Conservation (phyloP, 2,329 filamentous ascomycete genomes). For the Venturia aucupariae region DNA sequence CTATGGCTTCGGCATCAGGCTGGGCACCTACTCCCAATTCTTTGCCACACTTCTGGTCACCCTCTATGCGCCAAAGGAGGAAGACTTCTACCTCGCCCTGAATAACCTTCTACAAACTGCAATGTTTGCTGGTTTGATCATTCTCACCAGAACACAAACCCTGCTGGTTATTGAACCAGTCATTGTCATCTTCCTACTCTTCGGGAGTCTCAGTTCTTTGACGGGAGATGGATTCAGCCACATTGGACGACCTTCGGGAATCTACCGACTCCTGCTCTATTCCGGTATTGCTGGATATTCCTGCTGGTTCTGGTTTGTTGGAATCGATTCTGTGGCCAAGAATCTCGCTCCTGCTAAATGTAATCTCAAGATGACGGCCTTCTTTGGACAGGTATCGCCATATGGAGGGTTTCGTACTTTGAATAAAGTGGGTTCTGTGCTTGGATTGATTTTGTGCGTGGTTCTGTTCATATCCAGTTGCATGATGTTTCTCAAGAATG, state of each 20-base stretch:
- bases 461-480: not conserved
- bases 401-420: not conserved
- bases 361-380: not conserved
- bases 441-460: not conserved
- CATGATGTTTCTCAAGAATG: not conserved
- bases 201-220: conserved; percentile 3
- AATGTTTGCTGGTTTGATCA: not conserved
- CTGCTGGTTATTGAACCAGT: not conserved
- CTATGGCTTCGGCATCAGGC: conserved; percentile 3
- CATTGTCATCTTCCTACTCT: not conserved
- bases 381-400: conserved; percentile 3
- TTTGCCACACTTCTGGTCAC: not conserved
- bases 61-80: not conserved
- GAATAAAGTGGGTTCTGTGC: not conserved
- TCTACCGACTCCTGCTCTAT: conserved; percentile 1
- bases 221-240: not conserved
- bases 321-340: not conserved
- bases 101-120: not conserved
- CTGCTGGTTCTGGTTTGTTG: not conserved
- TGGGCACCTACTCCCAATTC: not conserved
- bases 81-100: not conserved
- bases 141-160: not conserved
- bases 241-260: not conserved
- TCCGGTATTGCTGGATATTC: conserved; percentile 1
- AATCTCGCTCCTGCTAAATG: not conserved